These are phyloP conservation scores for Tylopilus cervinicoccineus DNA, from an alignment of 768 basidiomycete species.

Conservation along the genomic window DNA sequence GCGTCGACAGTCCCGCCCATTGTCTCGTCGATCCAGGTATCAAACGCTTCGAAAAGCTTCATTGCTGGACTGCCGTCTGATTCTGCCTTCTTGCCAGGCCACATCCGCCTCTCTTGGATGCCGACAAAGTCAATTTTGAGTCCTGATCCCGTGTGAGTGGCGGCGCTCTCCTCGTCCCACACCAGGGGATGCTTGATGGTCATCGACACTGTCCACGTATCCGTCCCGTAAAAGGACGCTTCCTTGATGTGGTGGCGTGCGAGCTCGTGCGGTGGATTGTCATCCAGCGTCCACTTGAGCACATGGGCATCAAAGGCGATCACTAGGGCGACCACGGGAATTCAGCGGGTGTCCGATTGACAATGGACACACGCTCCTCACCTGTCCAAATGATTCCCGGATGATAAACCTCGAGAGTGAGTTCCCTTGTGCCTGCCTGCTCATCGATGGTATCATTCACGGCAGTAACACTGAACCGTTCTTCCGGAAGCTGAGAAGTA, in stretches of 20 bases:
- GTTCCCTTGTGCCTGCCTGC: slow-evolving; percentile 56
- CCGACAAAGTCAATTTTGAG: slow-evolving; percentile 75
- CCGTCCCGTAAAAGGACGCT: slow-evolving; percentile 77
- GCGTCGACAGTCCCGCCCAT: slow-evolving; percentile 65
- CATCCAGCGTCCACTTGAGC: slow-evolving; percentile 76
- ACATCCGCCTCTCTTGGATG: slow-evolving; percentile 80
- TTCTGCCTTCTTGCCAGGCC: slow-evolving; percentile 63
- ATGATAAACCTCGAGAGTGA: slow-evolving; percentile 70
- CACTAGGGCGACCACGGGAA: slow-evolving; percentile 36
- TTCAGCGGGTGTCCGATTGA: background rate
- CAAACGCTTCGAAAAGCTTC: slow-evolving; percentile 69
- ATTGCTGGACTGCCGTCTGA: slow-evolving; percentile 56
- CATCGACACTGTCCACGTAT: slow-evolving; percentile 71
- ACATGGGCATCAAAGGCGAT: slow-evolving; percentile 92
- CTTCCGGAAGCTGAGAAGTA: slow-evolving; percentile 44
- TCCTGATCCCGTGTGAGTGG: slow-evolving; percentile 1
- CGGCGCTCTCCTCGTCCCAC: background rate
- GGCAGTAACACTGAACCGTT: slow-evolving; percentile 52
- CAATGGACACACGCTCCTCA: slow-evolving; percentile 25
- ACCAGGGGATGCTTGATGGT: slow-evolving; percentile 50
- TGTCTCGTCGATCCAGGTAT: slow-evolving; percentile 66
- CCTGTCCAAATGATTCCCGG: slow-evolving; percentile 87
- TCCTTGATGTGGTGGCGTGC: slow-evolving; percentile 90
- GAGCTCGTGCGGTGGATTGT: slow-evolving; percentile 70
- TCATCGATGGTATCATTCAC: slow-evolving; percentile 53